Percentiles rank a stretch among this genome's conserved stretches.
Evolutionary conservation across 768 basidiomycete species (phyloP).

Genomic region (Galerina marginata): DNA sequence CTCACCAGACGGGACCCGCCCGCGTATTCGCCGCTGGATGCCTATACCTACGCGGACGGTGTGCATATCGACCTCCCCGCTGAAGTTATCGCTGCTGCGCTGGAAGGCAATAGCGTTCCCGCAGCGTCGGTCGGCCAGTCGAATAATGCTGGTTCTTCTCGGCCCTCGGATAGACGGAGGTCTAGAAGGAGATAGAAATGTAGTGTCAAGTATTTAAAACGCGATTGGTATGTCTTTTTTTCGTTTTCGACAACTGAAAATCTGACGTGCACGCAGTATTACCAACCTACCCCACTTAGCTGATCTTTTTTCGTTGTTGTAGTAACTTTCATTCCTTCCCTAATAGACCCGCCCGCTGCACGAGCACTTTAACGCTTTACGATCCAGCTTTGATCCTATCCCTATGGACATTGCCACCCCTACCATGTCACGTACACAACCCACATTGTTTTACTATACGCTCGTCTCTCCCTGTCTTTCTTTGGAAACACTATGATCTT

Average conservation of each 20-base stretch:
- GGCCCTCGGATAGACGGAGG: slow-evolving; percentile 63
- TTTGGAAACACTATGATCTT: slow-evolving; percentile 20
- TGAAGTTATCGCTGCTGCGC: slow-evolving; percentile 87
- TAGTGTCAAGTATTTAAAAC: slow-evolving; percentile 27
- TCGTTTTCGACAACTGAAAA: not conserved
- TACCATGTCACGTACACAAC: not conserved
- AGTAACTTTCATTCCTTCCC: slow-evolving; percentile 10
- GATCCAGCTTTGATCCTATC: not conserved
- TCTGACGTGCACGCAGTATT: slow-evolving; percentile 16
- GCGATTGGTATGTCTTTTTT: slow-evolving; percentile 33
- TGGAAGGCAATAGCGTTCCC: slow-evolving; percentile 78
- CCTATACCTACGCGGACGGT: slow-evolving; percentile 83
- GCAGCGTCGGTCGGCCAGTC: slow-evolving; percentile 59
- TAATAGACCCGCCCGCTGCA: slow-evolving; percentile 22
- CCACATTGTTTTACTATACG: slow-evolving; percentile 17
- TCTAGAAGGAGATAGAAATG: slow-evolving; percentile 53
- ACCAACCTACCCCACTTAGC: slow-evolving; percentile 19
- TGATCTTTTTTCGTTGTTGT: slow-evolving; percentile 21
- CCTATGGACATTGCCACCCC: slow-evolving; percentile 11
- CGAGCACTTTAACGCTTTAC: slow-evolving; percentile 1
- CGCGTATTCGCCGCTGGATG: slow-evolving; percentile 88
- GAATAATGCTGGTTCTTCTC: slow-evolving; percentile 33
- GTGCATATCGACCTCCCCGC: slow-evolving; percentile 94
- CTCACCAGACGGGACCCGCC: slow-evolving; percentile 73
- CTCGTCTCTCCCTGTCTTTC: not conserved